A percentile compares a stretch with the other conserved stretches of the same genome.
These are phyloP conservation scores for Tremellales sp. DNA, from an alignment of 1,284 basidiomycete genomes.

Conservation along the genomic window DNA sequence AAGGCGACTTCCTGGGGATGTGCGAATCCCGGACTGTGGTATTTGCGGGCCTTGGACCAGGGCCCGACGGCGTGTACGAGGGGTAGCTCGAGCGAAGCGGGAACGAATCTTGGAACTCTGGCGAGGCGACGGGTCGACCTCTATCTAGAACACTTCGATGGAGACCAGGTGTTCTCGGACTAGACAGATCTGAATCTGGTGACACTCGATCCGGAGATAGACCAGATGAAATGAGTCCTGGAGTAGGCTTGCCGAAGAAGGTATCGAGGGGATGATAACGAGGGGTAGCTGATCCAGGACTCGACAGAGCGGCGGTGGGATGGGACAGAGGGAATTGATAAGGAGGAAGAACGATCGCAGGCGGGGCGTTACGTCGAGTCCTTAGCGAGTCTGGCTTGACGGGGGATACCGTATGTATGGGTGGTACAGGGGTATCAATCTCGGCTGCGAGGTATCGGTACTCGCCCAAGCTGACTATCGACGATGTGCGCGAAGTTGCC, in stretches of 20 bases:
- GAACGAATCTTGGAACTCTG: conserved; percentile 17
- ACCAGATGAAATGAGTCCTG: conserved; percentile 1
- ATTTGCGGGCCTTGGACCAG: too few species aligned
- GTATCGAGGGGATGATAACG: conserved; percentile 7
- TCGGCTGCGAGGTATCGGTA: conserved; percentile 34
- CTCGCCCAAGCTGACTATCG: conserved; percentile 28
- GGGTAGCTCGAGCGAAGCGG: too few species aligned
- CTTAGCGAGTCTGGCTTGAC: not conserved
- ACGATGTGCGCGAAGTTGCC: conserved; percentile 10
- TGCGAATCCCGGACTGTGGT: too few species aligned
- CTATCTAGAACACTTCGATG: conserved; percentile 18
- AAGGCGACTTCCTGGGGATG: too few species aligned
- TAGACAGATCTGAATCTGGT: not conserved
- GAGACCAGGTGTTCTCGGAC: conserved; percentile 1
- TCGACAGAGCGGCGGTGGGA: conserved; percentile 5
- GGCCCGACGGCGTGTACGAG: too few species aligned
- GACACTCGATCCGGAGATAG: conserved; percentile 1
- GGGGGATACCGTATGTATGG: conserved; percentile 16
- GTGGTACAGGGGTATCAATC: conserved; percentile 30
- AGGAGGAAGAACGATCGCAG: conserved; percentile 18
- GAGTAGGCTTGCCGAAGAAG: not conserved
- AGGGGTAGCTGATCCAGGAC: conserved; percentile 1
- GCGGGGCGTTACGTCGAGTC: conserved; percentile 12
- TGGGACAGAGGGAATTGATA: conserved; percentile 11
- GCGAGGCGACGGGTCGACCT: conserved; percentile 24